Conservation (phyloP, 352 stramenopile species). For the Pythium coloratum region DNA sequence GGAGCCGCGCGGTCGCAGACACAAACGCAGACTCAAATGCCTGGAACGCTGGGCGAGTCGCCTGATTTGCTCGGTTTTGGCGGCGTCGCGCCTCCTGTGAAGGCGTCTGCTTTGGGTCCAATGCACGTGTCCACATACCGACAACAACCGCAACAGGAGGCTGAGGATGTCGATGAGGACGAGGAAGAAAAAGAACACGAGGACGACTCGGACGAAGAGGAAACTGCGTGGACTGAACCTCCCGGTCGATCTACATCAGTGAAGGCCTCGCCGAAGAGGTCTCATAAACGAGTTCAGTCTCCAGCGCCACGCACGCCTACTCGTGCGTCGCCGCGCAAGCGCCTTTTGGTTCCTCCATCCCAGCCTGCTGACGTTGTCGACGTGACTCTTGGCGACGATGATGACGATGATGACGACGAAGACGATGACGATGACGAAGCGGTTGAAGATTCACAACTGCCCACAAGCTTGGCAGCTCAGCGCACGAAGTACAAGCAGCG, state of each 20-base stretch:
- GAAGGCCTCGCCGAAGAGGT: not conserved
- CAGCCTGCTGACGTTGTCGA: constrained; percentile 21
- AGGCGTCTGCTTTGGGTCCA: not conserved
- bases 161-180: not conserved
- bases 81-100: constrained; percentile 11
- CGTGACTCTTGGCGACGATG: constrained; percentile 20
- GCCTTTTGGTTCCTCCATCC: constrained; percentile 11
- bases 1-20: not conserved
- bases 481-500: constrained; percentile 25
- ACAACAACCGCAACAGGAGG: not conserved
- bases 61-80: constrained; percentile 26
- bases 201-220: not conserved
- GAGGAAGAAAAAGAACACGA: not conserved
- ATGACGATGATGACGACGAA: constrained; percentile 13
- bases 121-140: not conserved
- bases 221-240: constrained; percentile 11
- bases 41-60: constrained; percentile 12
- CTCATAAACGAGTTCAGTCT: not conserved
- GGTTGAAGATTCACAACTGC: constrained; percentile 32
- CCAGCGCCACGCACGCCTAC: not conserved
- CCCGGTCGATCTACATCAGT: not conserved
- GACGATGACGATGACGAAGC: constrained; percentile 16
- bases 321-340: constrained; percentile 2
- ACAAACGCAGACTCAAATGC: constrained; percentile 12
- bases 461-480: constrained; percentile 1